phyloP scores from a whole-genome alignment of 768 basidiomycete species.

The Mycena sanguinolenta region DNA sequence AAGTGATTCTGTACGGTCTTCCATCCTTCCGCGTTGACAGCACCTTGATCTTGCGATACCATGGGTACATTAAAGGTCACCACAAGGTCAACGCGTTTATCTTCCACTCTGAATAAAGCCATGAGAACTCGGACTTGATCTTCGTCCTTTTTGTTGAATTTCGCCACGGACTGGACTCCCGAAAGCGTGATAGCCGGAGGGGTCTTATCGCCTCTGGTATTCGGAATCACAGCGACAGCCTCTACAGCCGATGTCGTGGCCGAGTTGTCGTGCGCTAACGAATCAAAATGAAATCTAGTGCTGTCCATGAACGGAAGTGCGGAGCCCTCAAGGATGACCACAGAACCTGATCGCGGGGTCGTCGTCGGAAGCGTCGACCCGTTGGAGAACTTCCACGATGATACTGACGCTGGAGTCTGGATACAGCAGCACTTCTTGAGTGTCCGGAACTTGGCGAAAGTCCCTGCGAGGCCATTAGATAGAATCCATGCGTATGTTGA shows the following conservation, averaged over 20 bases:
- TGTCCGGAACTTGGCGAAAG: constrained; percentile 90
- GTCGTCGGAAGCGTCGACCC: constrained; percentile 70
- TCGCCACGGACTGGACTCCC: constrained; percentile 80
- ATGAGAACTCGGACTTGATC: constrained; percentile 85
- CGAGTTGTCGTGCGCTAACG: constrained; percentile 91
- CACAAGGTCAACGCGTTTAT: constrained; percentile 84
- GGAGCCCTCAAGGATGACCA: constrained; percentile 20
- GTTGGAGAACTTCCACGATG: constrained; percentile 86
- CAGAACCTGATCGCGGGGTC: constrained; percentile 79
- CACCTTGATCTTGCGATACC: constrained; percentile 58
- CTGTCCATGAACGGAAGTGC: constrained; percentile 28
- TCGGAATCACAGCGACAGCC: constrained; percentile 52
- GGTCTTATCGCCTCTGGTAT: constrained; percentile 62
- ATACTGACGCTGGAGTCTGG: constrained; percentile 78
- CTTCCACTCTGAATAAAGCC: constrained; percentile 83
- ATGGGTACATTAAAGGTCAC: constrained; percentile 87
- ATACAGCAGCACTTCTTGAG: constrained; percentile 92
- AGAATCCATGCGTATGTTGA: neutral
- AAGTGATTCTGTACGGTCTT: constrained; percentile 63
- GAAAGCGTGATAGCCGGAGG: constrained; percentile 72
- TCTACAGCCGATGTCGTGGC: constrained; percentile 67
- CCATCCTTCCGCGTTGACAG: constrained; percentile 54
- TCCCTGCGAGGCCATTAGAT: constrained; percentile 48
- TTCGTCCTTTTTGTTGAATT: constrained; percentile 68
- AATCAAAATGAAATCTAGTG: constrained; percentile 89